Base-by-base conservation (phyloP, 2,329 filamentous ascomycete genomes). In the Dendrostoma leiphaemia region DNA sequence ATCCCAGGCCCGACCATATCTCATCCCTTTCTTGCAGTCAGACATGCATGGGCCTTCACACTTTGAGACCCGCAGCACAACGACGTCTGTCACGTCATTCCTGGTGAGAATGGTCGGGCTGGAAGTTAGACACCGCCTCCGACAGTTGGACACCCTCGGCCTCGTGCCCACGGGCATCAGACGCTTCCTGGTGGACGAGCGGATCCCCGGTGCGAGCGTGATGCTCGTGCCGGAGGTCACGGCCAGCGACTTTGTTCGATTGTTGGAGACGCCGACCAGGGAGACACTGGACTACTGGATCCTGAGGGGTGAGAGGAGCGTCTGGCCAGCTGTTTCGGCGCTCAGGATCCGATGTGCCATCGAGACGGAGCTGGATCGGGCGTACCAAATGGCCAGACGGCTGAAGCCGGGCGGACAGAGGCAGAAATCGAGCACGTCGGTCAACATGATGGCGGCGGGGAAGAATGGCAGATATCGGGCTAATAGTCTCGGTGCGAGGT, bases 311-410 rank as follows among this genome's bases (percentile, higher is more conserved):
- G 93, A 97, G 71, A 76, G 86, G 58, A 92, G 89, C 61, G 91
- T 96, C 0, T 97, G 93, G 92, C 93, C 92, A 0, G 90, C 91
- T 2, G 84, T 96, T 3, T 86, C 86, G 29, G 90, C 91, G 13
- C 71, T 97, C 58, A 87, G 88, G 62, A 86, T 96, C 6, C 77
- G 93, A 6, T 94, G 90, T 69, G 88, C 86, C 4, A 81, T 97
- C 7, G 93, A 97, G 69, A 87, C 91, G 52, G 91, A 96, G 67
- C 76, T 97, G 10, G 92, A 97, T 68, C 77, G 86, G 44, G 89
- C 90, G 0, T 97, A 96, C 69, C 89, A 95, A 69, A 76, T 88
- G 54, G 88, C 93, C 0, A 77, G 90, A 57, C 81, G 86, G 58
- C 69, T 82, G 28, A 82, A 82, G 64, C 79, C 80, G 1, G 76